phyloP scores from a whole-genome alignment of 78 protist genomes.

The Polysphondylium violaceum region DNA sequence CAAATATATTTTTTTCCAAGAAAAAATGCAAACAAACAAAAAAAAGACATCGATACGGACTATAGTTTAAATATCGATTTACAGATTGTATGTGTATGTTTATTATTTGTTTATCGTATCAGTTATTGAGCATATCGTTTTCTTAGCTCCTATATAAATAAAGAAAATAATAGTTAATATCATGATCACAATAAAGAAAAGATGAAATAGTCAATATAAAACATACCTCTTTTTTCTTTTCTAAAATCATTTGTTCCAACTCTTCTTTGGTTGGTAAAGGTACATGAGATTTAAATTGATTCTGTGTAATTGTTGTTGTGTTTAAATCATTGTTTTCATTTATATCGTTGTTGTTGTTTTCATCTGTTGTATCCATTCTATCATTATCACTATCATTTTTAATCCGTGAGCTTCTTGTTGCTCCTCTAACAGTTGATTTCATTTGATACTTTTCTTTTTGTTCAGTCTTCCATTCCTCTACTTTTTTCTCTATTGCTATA shows the following conservation, averaged over 20 bases:
- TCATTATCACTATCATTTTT: not conserved
- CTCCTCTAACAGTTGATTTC: not conserved
- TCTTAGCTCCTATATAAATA: no score
- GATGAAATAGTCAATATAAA: no score
- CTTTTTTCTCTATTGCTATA: slow-evolving; percentile 26
- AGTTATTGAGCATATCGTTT: no score
- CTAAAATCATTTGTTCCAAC: slow-evolving; percentile 22
- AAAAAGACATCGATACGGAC: no score
- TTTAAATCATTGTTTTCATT: not conserved
- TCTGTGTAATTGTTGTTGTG: slow-evolving; percentile 1
- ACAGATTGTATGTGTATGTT: no score
- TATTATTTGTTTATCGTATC: no score
- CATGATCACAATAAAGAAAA: no score
- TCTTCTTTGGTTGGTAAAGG: slow-evolving; percentile 29
- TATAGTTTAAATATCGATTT: no score
- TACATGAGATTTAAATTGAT: slow-evolving; percentile 47
- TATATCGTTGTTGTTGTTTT: not conserved
- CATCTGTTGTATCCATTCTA: slow-evolving; percentile 33
- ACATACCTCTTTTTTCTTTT: slow-evolving; percentile 38
- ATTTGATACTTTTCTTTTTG: slow-evolving; percentile 26
- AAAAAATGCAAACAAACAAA: no score
- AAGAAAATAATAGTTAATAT: no score
- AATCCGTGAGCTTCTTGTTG: not conserved
- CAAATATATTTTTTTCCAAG: no score
- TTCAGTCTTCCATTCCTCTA: slow-evolving; percentile 63